Evolutionary conservation across 768 basidiomycete species (phyloP).

Genomic region (Neoboletus brunneissimus): DNA sequence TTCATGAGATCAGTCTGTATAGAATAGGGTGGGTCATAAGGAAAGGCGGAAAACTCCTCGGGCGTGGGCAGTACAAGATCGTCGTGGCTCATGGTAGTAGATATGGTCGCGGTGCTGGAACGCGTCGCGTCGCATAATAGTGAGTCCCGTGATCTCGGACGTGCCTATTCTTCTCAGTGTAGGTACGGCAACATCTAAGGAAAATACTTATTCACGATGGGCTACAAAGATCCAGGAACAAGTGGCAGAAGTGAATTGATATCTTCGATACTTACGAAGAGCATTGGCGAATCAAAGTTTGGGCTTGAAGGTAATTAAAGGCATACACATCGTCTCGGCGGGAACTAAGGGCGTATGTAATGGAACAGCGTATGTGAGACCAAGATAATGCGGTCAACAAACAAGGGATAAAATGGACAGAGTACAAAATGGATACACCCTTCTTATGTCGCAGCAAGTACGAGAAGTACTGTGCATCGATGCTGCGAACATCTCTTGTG

Average conservation of each 20-base stretch:
- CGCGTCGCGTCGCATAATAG: slow-evolving; percentile 6
- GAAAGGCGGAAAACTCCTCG: slow-evolving; percentile 70
- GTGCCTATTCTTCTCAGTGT: background rate
- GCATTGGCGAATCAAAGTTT: slow-evolving; percentile 12
- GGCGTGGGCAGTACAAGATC: slow-evolving; percentile 56
- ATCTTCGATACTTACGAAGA: slow-evolving; percentile 3
- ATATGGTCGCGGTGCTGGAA: background rate
- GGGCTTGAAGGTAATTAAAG: slow-evolving; percentile 24
- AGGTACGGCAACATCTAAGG: background rate
- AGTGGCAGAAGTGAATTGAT: slow-evolving; percentile 3
- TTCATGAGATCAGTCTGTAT: slow-evolving; percentile 89
- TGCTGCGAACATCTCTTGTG: slow-evolving; percentile 14
- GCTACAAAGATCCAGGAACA: slow-evolving; percentile 12
- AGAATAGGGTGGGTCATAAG: slow-evolving; percentile 75
- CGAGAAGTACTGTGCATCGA: slow-evolving; percentile 15
- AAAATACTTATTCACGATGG: background rate
- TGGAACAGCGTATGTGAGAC: slow-evolving; percentile 16
- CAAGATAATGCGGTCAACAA: slow-evolving; percentile 19
- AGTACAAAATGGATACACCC: slow-evolving; percentile 24
- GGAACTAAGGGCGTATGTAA: slow-evolving; percentile 25
- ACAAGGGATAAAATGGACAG: slow-evolving; percentile 17
- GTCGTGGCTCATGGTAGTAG: slow-evolving; percentile 12
- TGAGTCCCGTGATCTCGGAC: slow-evolving; percentile 10
- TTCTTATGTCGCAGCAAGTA: slow-evolving; percentile 20
- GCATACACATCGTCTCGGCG: slow-evolving; percentile 22